Evolutionary conservation across 768 basidiomycete species (phyloP).

Genomic region (Boletus rufocinnamomeus): DNA sequence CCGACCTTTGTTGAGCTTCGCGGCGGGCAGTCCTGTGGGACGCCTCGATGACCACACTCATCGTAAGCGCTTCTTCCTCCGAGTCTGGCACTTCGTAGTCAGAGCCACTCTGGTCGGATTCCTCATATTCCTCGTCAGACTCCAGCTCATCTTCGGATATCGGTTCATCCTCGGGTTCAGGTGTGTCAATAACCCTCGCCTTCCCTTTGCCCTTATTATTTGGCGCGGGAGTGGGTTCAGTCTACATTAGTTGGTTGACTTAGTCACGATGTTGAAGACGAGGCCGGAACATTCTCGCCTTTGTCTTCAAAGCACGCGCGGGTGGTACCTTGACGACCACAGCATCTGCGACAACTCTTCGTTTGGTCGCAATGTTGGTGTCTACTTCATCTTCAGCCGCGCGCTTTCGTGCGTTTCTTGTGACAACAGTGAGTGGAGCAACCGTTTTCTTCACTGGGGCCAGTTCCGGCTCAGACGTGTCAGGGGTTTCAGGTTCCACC

Average conservation of each 20-base stretch:
- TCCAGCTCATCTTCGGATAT: conserved; percentile 41
- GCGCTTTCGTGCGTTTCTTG: conserved; percentile 30
- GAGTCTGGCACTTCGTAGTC: conserved; percentile 53
- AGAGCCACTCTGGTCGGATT: conserved; percentile 57
- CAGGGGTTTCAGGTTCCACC: conserved; percentile 51
- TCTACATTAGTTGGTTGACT: conserved; percentile 21
- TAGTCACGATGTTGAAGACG: conserved; percentile 12
- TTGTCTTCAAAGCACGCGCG: conserved; percentile 17
- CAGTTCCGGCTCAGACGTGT: conserved; percentile 45
- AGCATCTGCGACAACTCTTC: conserved; percentile 36
- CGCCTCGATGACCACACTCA: conserved; percentile 55
- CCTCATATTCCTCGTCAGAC: conserved; percentile 44
- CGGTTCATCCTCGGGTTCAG: conserved; percentile 34
- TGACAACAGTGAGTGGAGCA: not conserved
- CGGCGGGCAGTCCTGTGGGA: conserved; percentile 48
- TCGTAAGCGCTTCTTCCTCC: conserved; percentile 46
- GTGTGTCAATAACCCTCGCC: conserved; percentile 26
- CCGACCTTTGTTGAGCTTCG: conserved; percentile 32
- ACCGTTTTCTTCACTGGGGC: conserved; percentile 3
- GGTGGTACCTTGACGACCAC: conserved; percentile 24
- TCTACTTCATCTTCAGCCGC: conserved; percentile 39
- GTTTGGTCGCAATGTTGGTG: conserved; percentile 28
- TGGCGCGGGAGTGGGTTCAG: not conserved
- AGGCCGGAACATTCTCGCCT: conserved; percentile 25
- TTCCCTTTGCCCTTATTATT: conserved; percentile 32